Evolutionary conservation across 306 rosid species (phyloP).

Genomic region (Biancaea sappan): DNA sequence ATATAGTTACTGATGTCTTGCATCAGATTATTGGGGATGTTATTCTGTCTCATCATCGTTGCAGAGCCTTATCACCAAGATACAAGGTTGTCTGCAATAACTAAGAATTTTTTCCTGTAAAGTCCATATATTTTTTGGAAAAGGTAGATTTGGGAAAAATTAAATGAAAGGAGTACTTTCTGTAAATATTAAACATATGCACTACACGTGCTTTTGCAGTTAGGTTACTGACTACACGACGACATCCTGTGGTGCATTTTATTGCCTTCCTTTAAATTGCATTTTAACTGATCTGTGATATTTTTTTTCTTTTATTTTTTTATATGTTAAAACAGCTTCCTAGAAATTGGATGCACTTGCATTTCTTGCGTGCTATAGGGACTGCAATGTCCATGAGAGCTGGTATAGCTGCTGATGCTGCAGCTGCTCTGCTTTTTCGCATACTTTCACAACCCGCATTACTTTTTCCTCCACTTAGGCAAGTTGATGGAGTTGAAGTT

Average conservation of each 20-base stretch:
- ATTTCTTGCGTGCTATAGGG: conserved; percentile 98
- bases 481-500: conserved; percentile 91
- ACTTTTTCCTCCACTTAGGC: conserved; percentile 91
- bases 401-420: conserved; percentile 97
- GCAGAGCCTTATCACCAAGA: not conserved
- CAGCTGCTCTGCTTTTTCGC: conserved; percentile 97
- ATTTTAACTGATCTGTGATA: not conserved
- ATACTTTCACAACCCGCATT: conserved; percentile 95
- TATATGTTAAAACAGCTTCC: conserved; percentile 73
- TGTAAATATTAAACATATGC: conserved; percentile 4
- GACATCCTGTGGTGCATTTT: conserved; percentile 14
- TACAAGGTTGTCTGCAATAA: not conserved
- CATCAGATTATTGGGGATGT: too few species aligned
- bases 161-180: not conserved
- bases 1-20: too few species aligned
- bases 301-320: conserved; percentile 24
- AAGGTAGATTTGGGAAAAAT: not conserved
- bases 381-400: conserved; percentile 99
- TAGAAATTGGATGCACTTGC: conserved; percentile 98
- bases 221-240: conserved; percentile 4
- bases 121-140: not conserved
- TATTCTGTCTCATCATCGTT: not conserved
- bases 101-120: too few species aligned
- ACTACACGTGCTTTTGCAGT: conserved; percentile 5
- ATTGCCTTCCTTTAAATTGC: not conserved